Conservation (phyloP, 2,329 filamentous ascomycete genomes). For the Colletotrichum lupini region DNA sequence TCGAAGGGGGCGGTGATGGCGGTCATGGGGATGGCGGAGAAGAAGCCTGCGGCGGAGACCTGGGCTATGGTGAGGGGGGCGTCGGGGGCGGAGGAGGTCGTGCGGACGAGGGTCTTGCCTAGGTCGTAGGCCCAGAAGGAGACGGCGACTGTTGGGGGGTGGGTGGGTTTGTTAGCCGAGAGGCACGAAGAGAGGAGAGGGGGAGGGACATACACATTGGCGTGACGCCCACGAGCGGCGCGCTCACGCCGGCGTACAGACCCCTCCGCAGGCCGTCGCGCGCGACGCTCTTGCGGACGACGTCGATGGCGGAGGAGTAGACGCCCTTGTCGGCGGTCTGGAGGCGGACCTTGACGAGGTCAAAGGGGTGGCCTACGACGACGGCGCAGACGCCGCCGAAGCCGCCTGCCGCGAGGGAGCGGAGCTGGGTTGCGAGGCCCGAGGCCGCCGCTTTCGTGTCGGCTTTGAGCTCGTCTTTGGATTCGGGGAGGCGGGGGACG, state of each 20-base stretch:
- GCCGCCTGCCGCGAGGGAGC: slow-evolving; percentile 88
- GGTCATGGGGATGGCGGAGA: slow-evolving; percentile 98
- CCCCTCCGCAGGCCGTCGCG: slow-evolving; percentile 84
- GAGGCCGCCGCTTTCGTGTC: slow-evolving; percentile 53
- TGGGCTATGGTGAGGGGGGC: slow-evolving; percentile 83
- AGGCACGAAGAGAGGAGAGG: neutral
- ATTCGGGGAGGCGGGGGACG: slow-evolving; percentile 56
- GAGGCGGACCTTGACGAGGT: slow-evolving; percentile 96
- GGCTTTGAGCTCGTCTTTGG: slow-evolving; percentile 55
- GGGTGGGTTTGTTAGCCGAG: neutral
- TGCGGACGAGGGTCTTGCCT: slow-evolving; percentile 87
- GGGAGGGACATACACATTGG: slow-evolving; percentile 88
- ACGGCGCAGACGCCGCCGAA: slow-evolving; percentile 96
- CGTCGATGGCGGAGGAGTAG: slow-evolving; percentile 90
- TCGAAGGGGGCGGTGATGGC: slow-evolving; percentile 99
- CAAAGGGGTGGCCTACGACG: slow-evolving; percentile 94
- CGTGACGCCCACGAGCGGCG: slow-evolving; percentile 93
- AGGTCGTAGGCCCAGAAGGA: slow-evolving; percentile 92
- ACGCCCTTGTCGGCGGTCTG: slow-evolving; percentile 96
- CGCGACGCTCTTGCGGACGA: slow-evolving; percentile 88
- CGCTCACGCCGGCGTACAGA: slow-evolving; percentile 96
- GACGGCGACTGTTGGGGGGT: slow-evolving; percentile 67
- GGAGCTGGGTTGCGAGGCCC: slow-evolving; percentile 65
- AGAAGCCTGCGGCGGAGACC: slow-evolving; percentile 92
- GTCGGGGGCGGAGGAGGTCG: slow-evolving; percentile 71